Evolutionary conservation across 1,284 basidiomycete species (phyloP), one percentile per base, ranked within the genome.

Genomic region (Coniferiporia sulphurascens): DNA sequence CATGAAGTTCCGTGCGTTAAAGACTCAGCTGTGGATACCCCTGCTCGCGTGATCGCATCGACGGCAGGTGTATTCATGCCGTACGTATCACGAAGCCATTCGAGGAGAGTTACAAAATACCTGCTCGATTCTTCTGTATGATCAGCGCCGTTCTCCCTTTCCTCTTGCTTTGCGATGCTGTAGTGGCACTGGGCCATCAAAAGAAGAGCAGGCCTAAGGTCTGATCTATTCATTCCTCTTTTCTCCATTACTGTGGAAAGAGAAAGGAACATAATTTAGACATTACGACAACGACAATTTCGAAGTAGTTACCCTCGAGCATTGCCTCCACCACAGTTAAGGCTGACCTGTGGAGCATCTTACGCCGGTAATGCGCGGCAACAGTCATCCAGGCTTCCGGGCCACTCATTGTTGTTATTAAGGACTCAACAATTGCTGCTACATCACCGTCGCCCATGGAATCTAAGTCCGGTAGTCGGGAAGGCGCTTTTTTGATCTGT

Each of bases 151-250:
- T 9, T 43, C n/a, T 55, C 56, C 15, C 34, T 49, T 21, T 19
- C 34, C 17, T 55, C 52, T 21, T 58, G 51, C 36, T 62, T 56
- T 19, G 45, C 60, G 27, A 62, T 53, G 22, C 48, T 55, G 22
- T 62, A 55, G 19, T 58, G 49, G 43, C 56, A 62, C 48, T 62
- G 60, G 17, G 60, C 60, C 51, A 58, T 50, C 41, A 58, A 34
- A 5, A 62, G 48, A 10, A 62, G 45, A 6, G 60, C 60, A 12
- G 60, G 60, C 12, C 51, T 59, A 21, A 62, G 45, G 22, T 62
- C 60, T 15, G 60, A 32, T 9, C 58, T 58, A 9, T 51, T 46
- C 56, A 55, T 58, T n/a, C 56, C 56, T 38, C 56, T 50, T 9
- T 51, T 41, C 27, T 48, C 19, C 59, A 60, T 60, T 21, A 60